phyloP scores from a whole-genome alignment of 2,329 filamentous ascomycete genomes.

The Malbranchea cinnamomea region DNA sequence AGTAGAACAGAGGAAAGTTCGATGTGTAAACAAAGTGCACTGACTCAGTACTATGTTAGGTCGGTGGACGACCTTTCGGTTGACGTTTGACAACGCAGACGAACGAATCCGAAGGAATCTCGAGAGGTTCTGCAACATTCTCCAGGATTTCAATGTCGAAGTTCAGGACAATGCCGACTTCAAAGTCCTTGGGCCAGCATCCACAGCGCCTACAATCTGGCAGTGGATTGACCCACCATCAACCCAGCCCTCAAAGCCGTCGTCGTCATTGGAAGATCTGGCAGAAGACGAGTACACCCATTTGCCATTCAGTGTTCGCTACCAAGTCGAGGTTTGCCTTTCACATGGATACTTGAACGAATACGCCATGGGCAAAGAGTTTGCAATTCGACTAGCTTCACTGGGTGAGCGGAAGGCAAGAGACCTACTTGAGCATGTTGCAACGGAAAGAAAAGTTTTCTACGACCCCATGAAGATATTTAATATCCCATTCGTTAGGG shows the following conservation, averaged over 20 bases:
- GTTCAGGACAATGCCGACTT: slow-evolving; percentile 34
- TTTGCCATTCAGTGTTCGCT: slow-evolving; percentile 59
- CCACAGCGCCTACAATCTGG: slow-evolving; percentile 18
- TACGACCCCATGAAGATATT: slow-evolving; percentile 64
- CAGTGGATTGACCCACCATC: slow-evolving; percentile 24
- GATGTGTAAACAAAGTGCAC: not conserved
- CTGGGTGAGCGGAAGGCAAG: slow-evolving; percentile 41
- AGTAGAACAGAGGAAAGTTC: slow-evolving; percentile 10
- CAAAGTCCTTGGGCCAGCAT: slow-evolving; percentile 9
- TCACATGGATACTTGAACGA: slow-evolving; percentile 65
- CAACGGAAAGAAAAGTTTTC: slow-evolving; percentile 46
- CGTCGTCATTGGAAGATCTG: slow-evolving; percentile 22
- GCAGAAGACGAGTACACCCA: slow-evolving; percentile 20
- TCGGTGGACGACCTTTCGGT: slow-evolving; percentile 47
- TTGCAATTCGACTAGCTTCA: slow-evolving; percentile 45
- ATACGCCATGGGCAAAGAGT: slow-evolving; percentile 52
- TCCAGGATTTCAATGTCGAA: slow-evolving; percentile 60
- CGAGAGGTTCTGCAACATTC: slow-evolving; percentile 33
- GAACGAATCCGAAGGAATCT: slow-evolving; percentile 21
- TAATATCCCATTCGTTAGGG: slow-evolving; percentile 29
- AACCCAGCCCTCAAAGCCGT: slow-evolving; percentile 14
- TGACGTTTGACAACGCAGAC: slow-evolving; percentile 29
- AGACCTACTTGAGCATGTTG: slow-evolving; percentile 58
- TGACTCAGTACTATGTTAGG: no score
- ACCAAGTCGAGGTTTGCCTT: slow-evolving; percentile 88